These are phyloP conservation scores for Adansonia madagascariensis DNA, from an alignment of 441 rosid genomes.

Conservation along the genomic window DNA sequence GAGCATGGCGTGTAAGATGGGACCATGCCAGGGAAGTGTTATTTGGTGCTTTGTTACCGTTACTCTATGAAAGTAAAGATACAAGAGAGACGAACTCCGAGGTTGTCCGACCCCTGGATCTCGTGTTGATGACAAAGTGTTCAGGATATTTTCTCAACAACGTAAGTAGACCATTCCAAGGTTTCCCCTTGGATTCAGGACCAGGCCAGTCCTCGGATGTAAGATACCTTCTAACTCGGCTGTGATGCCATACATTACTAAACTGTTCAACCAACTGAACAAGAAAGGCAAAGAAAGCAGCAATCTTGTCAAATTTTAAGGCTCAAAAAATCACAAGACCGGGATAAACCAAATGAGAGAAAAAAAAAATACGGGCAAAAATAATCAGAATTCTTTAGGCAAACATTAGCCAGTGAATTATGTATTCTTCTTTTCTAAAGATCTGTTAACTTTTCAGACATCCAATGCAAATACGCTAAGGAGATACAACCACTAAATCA, in stretches of 20 bases:
- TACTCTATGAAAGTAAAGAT: constrained; percentile 66
- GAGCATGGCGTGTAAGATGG: neutral
- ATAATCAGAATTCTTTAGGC: neutral
- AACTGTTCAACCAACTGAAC: constrained; percentile 73
- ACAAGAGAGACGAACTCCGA: constrained; percentile 90
- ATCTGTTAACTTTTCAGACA: constrained; percentile 12
- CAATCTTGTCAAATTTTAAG: constrained; percentile 2
- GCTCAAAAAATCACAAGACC: constrained; percentile 21
- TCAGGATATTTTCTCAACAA: constrained; percentile 89
- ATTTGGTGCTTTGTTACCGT: neutral
- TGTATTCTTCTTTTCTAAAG: neutral
- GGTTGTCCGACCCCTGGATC: constrained; percentile 75
- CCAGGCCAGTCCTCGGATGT: constrained; percentile 75
- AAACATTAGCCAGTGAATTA: neutral
- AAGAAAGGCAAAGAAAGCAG: constrained; percentile 25
- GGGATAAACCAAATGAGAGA: constrained; percentile 3
- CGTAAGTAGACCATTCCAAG: constrained; percentile 91
- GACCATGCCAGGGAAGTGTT: constrained; percentile 1
- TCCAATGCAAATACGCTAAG: constrained; percentile 2
- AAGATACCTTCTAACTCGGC: constrained; percentile 80
- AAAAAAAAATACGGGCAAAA: neutral
- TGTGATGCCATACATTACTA: constrained; percentile 82
- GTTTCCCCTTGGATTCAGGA: constrained; percentile 84
- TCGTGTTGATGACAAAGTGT: constrained; percentile 91
- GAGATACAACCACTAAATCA: neutral